Evolutionary conservation across 2,329 filamentous ascomycete species (phyloP).

Genomic region (Microdochium paspali): DNA sequence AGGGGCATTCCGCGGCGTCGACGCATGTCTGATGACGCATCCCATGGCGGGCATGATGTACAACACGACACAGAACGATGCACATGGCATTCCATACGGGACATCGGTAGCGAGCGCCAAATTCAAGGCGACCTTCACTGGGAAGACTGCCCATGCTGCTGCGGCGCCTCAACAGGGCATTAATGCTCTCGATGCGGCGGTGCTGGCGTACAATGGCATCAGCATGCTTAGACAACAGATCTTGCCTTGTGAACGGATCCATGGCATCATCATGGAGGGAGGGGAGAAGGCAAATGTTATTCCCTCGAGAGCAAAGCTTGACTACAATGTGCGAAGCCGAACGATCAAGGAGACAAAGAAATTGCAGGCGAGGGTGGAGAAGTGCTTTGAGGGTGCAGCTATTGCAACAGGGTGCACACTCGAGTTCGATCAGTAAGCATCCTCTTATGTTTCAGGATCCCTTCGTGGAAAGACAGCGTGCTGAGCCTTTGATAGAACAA

Average conservation of each 20-base stretch:
- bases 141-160: conserved; percentile 25
- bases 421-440: not conserved
- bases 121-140: conserved; percentile 9
- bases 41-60: not conserved
- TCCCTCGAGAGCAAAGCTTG: conserved; percentile 23
- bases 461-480: not conserved
- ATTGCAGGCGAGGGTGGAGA: not conserved
- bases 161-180: conserved; percentile 25
- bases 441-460: not conserved
- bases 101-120: not conserved
- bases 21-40: conserved; percentile 7
- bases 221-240: conserved; percentile 19
- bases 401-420: conserved; percentile 14
- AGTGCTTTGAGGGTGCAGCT: conserved; percentile 28
- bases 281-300: conserved; percentile 7
- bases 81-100: not conserved
- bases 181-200: conserved; percentile 27
- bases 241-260: conserved; percentile 3
- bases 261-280: conserved; percentile 5
- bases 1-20: conserved; percentile 16
- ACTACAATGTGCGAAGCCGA: conserved; percentile 33
- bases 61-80: not conserved
- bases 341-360: conserved; percentile 10
- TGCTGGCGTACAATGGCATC: conserved; percentile 22
- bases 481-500: conserved; percentile 9